Evolutionary conservation across 306 rosid species (phyloP).

Genomic region (Prinsepia uniflora): DNA sequence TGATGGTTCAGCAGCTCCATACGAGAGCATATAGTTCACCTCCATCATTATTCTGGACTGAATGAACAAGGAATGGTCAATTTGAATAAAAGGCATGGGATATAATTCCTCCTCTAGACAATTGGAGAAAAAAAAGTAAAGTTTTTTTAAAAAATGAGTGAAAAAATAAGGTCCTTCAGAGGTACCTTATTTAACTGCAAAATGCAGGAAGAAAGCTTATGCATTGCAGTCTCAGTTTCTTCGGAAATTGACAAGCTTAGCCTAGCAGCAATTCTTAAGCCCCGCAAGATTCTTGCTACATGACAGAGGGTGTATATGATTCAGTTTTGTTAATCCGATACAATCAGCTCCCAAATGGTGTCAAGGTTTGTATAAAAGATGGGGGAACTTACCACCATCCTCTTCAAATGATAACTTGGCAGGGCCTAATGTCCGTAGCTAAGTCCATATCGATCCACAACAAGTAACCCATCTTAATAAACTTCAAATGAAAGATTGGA

Average conservation of each 20-base stretch:
- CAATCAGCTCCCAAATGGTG: slow-evolving; percentile 25
- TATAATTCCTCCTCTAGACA: background rate
- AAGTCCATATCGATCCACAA: slow-evolving; percentile 23
- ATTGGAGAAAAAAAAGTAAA: background rate
- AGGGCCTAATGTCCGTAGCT: slow-evolving; percentile 54
- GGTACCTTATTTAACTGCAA: slow-evolving; percentile 36
- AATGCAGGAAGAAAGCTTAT: slow-evolving; percentile 37
- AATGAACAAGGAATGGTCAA: slow-evolving; percentile 28
- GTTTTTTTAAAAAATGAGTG: background rate
- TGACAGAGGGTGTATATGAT: slow-evolving; percentile 21
- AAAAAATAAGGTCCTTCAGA: slow-evolving; percentile 10
- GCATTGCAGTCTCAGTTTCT: slow-evolving; percentile 44
- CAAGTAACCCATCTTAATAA: slow-evolving; percentile 19
- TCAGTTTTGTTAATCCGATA: slow-evolving; percentile 24
- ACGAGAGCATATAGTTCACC: slow-evolving; percentile 85
- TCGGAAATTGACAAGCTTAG: slow-evolving; percentile 70
- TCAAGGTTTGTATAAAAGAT: slow-evolving; percentile 13
- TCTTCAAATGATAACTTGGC: slow-evolving; percentile 73
- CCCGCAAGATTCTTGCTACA: slow-evolving; percentile 90
- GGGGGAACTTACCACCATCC: slow-evolving; percentile 75
- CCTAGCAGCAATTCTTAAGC: slow-evolving; percentile 93
- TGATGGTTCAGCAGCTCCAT: slow-evolving; percentile 87
- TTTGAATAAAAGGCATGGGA: background rate
- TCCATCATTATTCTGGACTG: slow-evolving; percentile 79
- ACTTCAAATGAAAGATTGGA: background rate